Evolutionary conservation across 2,329 filamentous ascomycete genomes (phyloP), one percentile per base, ranked within the genome.

Genomic region (Arthrobotrys megalospora): DNA sequence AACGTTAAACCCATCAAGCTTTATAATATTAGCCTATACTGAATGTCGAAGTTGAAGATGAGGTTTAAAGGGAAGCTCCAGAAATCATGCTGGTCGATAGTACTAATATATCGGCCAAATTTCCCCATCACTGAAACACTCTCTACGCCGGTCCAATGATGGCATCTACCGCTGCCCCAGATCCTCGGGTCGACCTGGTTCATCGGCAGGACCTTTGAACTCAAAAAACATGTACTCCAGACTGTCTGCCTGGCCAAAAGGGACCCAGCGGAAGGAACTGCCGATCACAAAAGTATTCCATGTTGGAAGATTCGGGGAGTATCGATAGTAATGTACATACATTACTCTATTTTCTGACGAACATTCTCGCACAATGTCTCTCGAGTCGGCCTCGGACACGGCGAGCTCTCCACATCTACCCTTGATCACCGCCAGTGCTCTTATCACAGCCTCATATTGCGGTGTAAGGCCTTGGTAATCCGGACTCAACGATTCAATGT

Each of bases 161-260:
- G 43, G 47, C 75, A 78, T 71, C 67, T 63, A 53, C 67, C 58
- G 67, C 50, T 55, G 60, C 60, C 67, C 75, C 75, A 78, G 62
- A 68, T 72, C 75, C 75, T 68, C 75, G 75, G 75, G 75, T 72
- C 75, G 65, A 72, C 75, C 75, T 78, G 43, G 75, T 78, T 50
- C 65, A 71, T 77, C 58, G 66, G 67, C 73, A 71, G 36, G 36
- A 72, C 24, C 53, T 62, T 16, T 38, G 45, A 70, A 45, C 32
- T 47, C 58, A 45, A 73, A 60, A 71, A 24, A 19, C 3, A 60
- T 60, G 55, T 41, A 24, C 55, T 60, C 55, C 10, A 19, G 36
- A 53, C 60, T 72, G 62, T 72, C 75, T 78, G 75, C 52, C 67
- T 78, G 67, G 16, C 66, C 64, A 55, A 43, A 63, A 62, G 28